Evolutionary conservation across 2,329 filamentous ascomycete species (phyloP), one percentile per base, ranked within the genome.

Genomic region (Hypoxylon sp.): DNA sequence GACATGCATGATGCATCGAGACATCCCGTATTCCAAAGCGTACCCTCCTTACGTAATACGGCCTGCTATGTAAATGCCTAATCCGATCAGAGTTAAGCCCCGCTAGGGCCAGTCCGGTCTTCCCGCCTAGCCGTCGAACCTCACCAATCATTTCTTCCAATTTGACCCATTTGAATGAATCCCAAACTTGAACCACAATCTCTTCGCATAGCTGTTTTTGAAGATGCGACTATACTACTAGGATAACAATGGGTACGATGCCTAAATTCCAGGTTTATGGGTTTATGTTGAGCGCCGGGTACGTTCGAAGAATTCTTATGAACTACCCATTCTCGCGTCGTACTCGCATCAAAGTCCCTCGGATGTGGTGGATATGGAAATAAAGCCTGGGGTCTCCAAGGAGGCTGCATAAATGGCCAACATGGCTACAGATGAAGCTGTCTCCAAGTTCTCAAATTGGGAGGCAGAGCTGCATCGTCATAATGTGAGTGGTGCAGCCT

Each of bases 111-210:
- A n/a, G 19, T 9, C 46, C 56, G 37, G 12, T n/a, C 27, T 45
- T 43, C 27, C 32, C 51, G 39, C 43, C 34, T 45, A 51, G 39
- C 50, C 52, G 39, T 51, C 43, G 5, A 19, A 47, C 41, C 8
- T 19, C 11, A 34, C 61, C 61, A 64, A 64, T 64, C 56, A 61
- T 16, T 7, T 46, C 8, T 27, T 16, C 5, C 2, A 8, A 3
- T 48, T 46, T n/a, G 3, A 56, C 32, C 45, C 25, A 53, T 63
- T 51, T 29, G 37, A 61, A 47, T 23, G 27, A 62, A 48, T 23
- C 54, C 54, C 29, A 8, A 48, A 47, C 21, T 51, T 57, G 63
- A 57, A 54, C 52, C 47, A 65, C 53, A 61, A 57, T 8, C 21
- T 65, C 63, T 12, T 34, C 11, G 12, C 30, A 34, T 12, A 3